A percentile compares a stretch with the other conserved stretches of the same genome.
Evolutionary conservation across 371 early-diverging fungal species (phyloP).

Genomic region (Syncephalastrum contaminatum): DNA sequence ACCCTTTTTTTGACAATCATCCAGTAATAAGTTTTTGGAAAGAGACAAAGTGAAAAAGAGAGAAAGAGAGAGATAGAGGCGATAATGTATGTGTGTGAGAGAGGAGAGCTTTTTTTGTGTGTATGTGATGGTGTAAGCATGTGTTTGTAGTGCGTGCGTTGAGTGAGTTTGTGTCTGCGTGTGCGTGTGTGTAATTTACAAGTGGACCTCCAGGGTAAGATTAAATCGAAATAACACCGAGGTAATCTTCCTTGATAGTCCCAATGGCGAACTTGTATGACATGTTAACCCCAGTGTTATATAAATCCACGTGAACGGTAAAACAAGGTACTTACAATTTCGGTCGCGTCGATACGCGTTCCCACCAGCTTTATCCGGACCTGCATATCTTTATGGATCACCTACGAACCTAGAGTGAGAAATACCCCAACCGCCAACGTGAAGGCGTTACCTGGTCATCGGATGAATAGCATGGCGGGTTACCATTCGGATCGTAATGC

Average conservation of each 20-base stretch:
- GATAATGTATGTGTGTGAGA: neutral
- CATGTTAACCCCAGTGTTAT: neutral
- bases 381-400: slow-evolving; percentile 85
- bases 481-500: slow-evolving; percentile 85
- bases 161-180: slow-evolving; percentile 1
- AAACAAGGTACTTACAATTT: slow-evolving; percentile 71
- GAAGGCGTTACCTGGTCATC: slow-evolving; percentile 69
- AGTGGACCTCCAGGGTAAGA: too few relatives aligned
- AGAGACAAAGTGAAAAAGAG: neutral
- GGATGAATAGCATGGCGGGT: slow-evolving; percentile 83
- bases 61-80: neutral
- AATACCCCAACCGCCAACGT: neutral
- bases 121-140: too few relatives aligned
- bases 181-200: too few relatives aligned
- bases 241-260: slow-evolving; percentile 94
- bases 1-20: neutral
- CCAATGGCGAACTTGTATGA: slow-evolving; percentile 81
- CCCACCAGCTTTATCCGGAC: slow-evolving; percentile 95
- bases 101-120: slow-evolving; percentile 1
- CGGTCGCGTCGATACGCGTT: slow-evolving; percentile 90
- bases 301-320: neutral
- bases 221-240: slow-evolving; percentile 63
- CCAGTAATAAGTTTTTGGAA: neutral
- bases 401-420: slow-evolving; percentile 29
- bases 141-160: too few relatives aligned